These are phyloP conservation scores for Galerina marginata DNA, from an alignment of 768 basidiomycete genomes.

Conservation along the genomic window DNA sequence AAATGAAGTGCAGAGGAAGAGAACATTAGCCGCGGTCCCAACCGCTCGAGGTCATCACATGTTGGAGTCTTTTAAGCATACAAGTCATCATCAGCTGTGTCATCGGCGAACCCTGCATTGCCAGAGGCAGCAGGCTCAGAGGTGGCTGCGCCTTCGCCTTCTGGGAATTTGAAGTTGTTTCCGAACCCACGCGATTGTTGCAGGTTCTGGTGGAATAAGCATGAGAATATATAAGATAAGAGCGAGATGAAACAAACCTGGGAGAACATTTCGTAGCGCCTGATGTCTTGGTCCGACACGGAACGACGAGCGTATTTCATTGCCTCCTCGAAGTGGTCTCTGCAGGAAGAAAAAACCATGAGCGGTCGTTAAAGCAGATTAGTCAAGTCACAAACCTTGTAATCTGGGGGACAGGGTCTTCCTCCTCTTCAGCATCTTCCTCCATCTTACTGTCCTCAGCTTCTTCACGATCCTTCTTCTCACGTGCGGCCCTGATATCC, in stretches of 20 bases:
- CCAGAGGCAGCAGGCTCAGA: slow-evolving; percentile 51
- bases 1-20: slow-evolving; percentile 9
- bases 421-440: slow-evolving; percentile 74
- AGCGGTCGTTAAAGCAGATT: neutral
- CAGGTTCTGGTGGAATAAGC: slow-evolving; percentile 61
- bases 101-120: slow-evolving; percentile 84
- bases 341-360: slow-evolving; percentile 28
- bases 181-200: slow-evolving; percentile 94
- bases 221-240: slow-evolving; percentile 8
- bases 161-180: slow-evolving; percentile 98
- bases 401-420: slow-evolving; percentile 91
- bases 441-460: slow-evolving; percentile 75
- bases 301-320: slow-evolving; percentile 98
- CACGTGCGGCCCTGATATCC: slow-evolving; percentile 81
- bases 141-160: slow-evolving; percentile 51
- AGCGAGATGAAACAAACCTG: slow-evolving; percentile 56
- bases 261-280: slow-evolving; percentile 98
- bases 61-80: slow-evolving; percentile 63
- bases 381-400: slow-evolving; percentile 53
- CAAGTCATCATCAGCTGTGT: slow-evolving; percentile 87
- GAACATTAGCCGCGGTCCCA: neutral
- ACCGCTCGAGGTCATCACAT: neutral
- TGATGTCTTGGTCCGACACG: slow-evolving; percentile 95
- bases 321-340: slow-evolving; percentile 97
- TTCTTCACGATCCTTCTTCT: slow-evolving; percentile 82